Evolutionary conservation across 164 flowering plant species (phyloP).

Genomic region (Chloranthus sessilifolius): DNA sequence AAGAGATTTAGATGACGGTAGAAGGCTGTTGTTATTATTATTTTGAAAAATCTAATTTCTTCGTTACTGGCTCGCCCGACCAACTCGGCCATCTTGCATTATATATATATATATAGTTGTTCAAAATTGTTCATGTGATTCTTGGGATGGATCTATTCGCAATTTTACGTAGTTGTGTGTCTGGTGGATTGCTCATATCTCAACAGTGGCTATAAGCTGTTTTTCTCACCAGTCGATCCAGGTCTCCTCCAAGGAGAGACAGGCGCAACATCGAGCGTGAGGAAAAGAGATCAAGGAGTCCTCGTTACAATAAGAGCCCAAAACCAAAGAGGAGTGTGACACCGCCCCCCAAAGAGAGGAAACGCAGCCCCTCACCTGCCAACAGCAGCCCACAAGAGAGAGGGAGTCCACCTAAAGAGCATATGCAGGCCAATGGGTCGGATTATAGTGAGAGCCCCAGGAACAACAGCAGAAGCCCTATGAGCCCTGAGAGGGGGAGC

Average conservation of each 20-base stretch:
- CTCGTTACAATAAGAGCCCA: slow-evolving; percentile 46
- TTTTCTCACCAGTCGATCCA: slow-evolving; percentile 46
- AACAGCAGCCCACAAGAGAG: slow-evolving; percentile 40
- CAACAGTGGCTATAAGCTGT: no score
- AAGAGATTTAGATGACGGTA: no score
- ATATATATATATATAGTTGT: no score
- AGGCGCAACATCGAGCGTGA: slow-evolving; percentile 30
- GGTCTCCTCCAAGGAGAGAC: slow-evolving; percentile 54
- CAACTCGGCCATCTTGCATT: no score
- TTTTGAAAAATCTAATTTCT: no score
- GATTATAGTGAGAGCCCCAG: slow-evolving; percentile 55
- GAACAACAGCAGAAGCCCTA: slow-evolving; percentile 35
- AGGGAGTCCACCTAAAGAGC: slow-evolving; percentile 37
- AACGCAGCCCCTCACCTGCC: slow-evolving; percentile 50
- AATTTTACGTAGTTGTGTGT: no score
- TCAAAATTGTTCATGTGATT: no score
- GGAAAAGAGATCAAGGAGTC: slow-evolving; percentile 56
- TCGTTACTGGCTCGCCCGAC: no score
- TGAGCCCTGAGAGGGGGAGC: slow-evolving; percentile 10
- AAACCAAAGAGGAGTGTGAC: slow-evolving; percentile 39
- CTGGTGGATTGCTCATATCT: no score
- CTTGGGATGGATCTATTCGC: no score
- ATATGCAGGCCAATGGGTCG: slow-evolving; percentile 34
- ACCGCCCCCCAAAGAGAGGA: slow-evolving; percentile 50
- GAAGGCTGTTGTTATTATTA: no score